Evolutionary conservation across 2,329 filamentous ascomycete species (phyloP), one percentile per base, ranked within the genome.

Genomic region (Hypomyces rosellus): DNA sequence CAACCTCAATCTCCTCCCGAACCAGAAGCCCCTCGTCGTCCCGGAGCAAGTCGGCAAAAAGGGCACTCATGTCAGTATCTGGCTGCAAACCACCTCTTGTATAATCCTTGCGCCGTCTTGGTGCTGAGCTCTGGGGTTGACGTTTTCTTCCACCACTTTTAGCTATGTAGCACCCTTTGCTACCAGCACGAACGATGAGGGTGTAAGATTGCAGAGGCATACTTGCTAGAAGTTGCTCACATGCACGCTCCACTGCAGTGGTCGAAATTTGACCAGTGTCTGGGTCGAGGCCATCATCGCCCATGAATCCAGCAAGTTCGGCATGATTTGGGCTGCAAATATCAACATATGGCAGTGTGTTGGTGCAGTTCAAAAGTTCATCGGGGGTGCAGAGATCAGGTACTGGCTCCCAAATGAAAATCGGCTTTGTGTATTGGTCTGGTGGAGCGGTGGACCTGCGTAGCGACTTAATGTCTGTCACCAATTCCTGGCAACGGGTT

Each of bases 391-490:
- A 96, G 1, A 89, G 77, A 67, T 96, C 89, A 1, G 93, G 93
- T 1, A 96, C 88, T 1, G 93, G 93, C 65, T 99, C 93, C 92
- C 92, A 99, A 47, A 97, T 81, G 65, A 96, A 89, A 6, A 90
- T 69, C 1, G 91, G 88, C 44, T 79, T 78, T 1, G 72, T 61
- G 57, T 74, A 74, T 11, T 61, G 54, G 42, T 68, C 64, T 4
- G 58, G 53, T 1, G 67, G 55, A 13, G 59, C 54, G 20, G 70
- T 55, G 8, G 68, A 68, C 60, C 75, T 76, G 8, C 80, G 72
- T 30, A 82, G 76, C 4, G 74, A 70, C 5, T 83, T 72, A 52
- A 97, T 87, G n/a, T 83, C 80, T 1, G 78, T 68, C 18, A 93
- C 83, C 18, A 96, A 78, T 49, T 86, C 80, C 44, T 88, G 83